These are phyloP conservation scores for Euclidium syriacum DNA, from an alignment of 345 rosid genomes.

Conservation along the genomic window DNA sequence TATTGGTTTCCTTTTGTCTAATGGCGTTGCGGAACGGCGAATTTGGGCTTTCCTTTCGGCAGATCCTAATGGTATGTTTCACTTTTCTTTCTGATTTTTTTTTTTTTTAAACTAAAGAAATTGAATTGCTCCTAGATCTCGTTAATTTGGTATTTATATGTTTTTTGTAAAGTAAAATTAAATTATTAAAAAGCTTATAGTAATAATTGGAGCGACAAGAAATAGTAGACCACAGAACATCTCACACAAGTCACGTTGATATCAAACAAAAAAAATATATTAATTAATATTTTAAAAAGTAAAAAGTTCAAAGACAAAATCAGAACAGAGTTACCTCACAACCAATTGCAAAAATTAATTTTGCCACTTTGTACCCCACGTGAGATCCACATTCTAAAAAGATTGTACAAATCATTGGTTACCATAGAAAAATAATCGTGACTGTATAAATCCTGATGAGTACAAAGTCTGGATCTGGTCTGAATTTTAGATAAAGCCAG, in stretches of 20 bases:
- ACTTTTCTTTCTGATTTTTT: not conserved
- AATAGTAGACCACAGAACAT: conserved; percentile 22
- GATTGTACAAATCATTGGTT: conserved; percentile 23
- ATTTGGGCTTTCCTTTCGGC: conserved; percentile 28
- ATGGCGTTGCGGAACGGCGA: conserved; percentile 24
- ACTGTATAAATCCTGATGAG: not conserved
- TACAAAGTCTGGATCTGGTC: conserved; percentile 25
- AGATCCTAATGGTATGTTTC: conserved; percentile 89
- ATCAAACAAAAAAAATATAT: not conserved
- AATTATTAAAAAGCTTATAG: not conserved
- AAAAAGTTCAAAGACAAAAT: conserved; percentile 22
- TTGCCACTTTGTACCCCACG: conserved; percentile 22
- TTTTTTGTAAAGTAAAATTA: not conserved
- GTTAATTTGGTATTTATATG: not conserved
- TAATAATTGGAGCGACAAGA: conserved; percentile 18
- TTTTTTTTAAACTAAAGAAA: not conserved
- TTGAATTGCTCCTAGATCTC: not conserved
- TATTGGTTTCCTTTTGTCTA: not conserved
- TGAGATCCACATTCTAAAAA: conserved; percentile 19
- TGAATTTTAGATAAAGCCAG: conserved; percentile 13
- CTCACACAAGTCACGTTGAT: conserved; percentile 17
- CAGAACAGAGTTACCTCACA: conserved; percentile 15
- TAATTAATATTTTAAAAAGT: conserved; percentile 1
- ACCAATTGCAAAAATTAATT: conserved; percentile 3
- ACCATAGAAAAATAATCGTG: conserved; percentile 22